A percentile compares a stretch with the other conserved stretches of the same genome.
These are phyloP conservation scores for Auricularia cornea DNA, from an alignment of 768 basidiomycete genomes.

Conservation along the genomic window DNA sequence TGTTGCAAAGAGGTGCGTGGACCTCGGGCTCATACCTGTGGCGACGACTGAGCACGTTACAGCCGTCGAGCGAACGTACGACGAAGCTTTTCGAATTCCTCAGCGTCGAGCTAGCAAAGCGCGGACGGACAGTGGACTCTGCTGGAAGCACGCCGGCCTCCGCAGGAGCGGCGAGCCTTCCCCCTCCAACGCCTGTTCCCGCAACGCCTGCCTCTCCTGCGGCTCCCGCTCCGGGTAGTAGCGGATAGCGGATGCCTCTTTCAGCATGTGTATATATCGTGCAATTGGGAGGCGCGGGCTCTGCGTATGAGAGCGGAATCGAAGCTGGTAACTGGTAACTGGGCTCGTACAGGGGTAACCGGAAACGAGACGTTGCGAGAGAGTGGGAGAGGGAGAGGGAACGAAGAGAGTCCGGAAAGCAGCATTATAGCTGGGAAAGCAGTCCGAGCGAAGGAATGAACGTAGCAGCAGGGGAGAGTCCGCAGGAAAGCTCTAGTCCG, in stretches of 20 bases:
- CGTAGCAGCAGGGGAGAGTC: neutral
- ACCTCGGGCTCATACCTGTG: neutral
- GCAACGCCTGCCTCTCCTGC: neutral
- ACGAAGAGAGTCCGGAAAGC: neutral
- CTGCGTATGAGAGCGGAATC: neutral
- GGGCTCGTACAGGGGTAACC: neutral
- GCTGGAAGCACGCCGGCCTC: neutral
- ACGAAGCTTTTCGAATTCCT: slow-evolving; percentile 73
- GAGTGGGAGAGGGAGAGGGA: neutral
- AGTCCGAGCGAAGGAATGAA: neutral
- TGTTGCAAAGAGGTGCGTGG: slow-evolving; percentile 78
- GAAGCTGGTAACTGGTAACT: neutral
- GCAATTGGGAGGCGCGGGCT: neutral
- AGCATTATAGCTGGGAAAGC: neutral
- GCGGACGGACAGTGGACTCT: slow-evolving; percentile 28
- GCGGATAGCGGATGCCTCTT: neutral
- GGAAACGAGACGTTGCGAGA: neutral
- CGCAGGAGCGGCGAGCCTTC: neutral
- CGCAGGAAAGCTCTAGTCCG: neutral
- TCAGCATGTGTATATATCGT: neutral
- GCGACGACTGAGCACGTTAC: slow-evolving; percentile 7
- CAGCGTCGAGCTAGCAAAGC: slow-evolving; percentile 76
- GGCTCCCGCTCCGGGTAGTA: neutral
- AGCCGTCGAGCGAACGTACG: slow-evolving; percentile 79
- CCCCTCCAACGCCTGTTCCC: neutral